Evolutionary conservation across 1,284 basidiomycete species (phyloP).

Genomic region (Ganoderma resinaceum): DNA sequence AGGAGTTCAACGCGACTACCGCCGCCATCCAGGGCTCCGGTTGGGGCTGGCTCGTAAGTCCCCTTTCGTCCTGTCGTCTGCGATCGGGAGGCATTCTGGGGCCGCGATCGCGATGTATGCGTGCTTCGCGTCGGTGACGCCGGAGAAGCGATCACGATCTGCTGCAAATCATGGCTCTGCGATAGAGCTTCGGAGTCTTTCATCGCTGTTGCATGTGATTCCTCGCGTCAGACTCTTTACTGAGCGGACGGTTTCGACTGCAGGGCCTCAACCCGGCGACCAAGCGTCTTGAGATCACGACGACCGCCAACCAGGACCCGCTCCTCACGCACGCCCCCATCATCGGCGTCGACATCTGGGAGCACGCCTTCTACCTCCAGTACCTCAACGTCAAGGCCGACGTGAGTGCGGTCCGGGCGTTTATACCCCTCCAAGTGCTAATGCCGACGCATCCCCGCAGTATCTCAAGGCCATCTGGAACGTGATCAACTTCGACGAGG

Average conservation of each 20-base stretch:
- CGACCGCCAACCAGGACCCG: constrained; percentile 92
- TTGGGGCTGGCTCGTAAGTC: constrained; percentile 90
- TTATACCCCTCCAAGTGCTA: not conserved
- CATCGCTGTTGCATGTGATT: constrained; percentile 4
- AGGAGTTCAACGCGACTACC: constrained; percentile 84
- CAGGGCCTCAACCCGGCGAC: constrained; percentile 70
- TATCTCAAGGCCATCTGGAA: constrained; percentile 84
- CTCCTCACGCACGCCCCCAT: constrained; percentile 78
- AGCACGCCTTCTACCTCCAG: constrained; percentile 82
- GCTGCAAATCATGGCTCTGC: not conserved
- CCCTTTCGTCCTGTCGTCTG: not conserved
- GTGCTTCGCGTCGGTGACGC: not conserved
- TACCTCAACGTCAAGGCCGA: constrained; percentile 80
- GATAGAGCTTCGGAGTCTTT: not conserved
- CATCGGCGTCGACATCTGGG: constrained; percentile 92
- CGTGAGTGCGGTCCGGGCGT: constrained; percentile 48
- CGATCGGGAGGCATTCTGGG: not conserved
- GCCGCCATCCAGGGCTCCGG: constrained; percentile 90
- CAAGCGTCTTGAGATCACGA: constrained; percentile 76
- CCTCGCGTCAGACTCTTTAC: not conserved
- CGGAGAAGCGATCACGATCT: not conserved
- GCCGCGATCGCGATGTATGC: not conserved
- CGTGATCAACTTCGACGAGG: constrained; percentile 86
- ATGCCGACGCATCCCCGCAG: constrained; percentile 42
- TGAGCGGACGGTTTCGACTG: not conserved